A percentile compares a stretch with the other conserved stretches of the same genome.
Conservation (phyloP, 225 moss, liverwort and hornwort genomes). For the Sphagnum tenellum region DNA sequence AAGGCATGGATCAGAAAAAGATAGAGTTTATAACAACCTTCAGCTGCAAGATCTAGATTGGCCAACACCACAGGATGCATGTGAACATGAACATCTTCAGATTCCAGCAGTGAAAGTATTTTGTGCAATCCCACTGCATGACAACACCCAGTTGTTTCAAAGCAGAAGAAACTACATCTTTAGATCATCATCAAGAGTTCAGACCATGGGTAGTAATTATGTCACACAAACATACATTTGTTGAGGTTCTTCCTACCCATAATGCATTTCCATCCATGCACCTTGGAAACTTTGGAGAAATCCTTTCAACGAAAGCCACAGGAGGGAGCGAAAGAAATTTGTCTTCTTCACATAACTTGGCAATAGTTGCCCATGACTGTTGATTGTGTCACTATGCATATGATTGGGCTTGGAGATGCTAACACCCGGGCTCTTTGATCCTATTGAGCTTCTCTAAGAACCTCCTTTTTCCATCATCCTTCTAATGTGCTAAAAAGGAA, state of each 20-base stretch:
- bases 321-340: not conserved
- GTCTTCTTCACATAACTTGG: constrained; percentile 96
- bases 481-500: constrained; percentile 32
- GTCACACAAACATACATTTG: too few species aligned
- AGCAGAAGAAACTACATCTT: too few species aligned
- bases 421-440: constrained; percentile 68
- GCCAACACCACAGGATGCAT: constrained; percentile 48
- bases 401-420: constrained; percentile 54
- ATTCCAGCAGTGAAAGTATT: constrained; percentile 44
- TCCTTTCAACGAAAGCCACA: too few species aligned
- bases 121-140: constrained; percentile 45
- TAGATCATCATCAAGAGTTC: too few species aligned
- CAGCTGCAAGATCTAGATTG: constrained; percentile 33
- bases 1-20: too few species aligned
- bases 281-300: too few species aligned
- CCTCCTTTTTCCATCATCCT: constrained; percentile 57
- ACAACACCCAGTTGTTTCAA: too few species aligned
- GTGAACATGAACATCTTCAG: constrained; percentile 50
- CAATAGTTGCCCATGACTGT: constrained; percentile 90
- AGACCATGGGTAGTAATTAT: too few species aligned
- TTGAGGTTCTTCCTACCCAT: too few species aligned
- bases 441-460: constrained; percentile 66
- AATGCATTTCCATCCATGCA: too few species aligned
- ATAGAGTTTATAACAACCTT: constrained; percentile 9
- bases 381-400: constrained; percentile 77